Conservation (phyloP, 805 yeast species). For the Sungouiozyma intestinalis region DNA sequence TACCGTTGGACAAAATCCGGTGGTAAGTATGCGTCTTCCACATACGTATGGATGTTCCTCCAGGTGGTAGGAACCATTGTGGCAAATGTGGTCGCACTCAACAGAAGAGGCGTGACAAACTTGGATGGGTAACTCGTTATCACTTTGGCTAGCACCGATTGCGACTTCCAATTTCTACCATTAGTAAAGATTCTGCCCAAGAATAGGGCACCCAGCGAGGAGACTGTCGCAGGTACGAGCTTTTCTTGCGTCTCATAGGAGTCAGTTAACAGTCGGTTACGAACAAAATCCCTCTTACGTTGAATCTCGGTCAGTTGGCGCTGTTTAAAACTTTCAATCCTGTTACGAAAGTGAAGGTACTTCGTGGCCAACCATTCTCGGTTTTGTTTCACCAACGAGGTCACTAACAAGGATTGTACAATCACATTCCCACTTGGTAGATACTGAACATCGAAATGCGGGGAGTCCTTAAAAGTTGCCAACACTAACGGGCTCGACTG, state of each 20-base stretch:
- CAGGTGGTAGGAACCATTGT: slow-evolving; percentile 21
- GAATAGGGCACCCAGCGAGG: slow-evolving; percentile 21
- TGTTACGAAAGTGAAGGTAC: slow-evolving; percentile 7
- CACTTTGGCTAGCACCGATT: slow-evolving; percentile 8
- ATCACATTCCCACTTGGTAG: slow-evolving; percentile 13
- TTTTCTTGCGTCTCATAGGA: slow-evolving; percentile 14
- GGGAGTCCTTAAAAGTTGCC: not conserved
- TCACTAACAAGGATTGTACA: slow-evolving; percentile 7
- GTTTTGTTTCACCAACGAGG: slow-evolving; percentile 6
- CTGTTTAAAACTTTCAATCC: not conserved
- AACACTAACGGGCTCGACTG: slow-evolving; percentile 3
- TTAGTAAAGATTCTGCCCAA: slow-evolving; percentile 21
- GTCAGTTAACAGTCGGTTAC: slow-evolving; percentile 15
- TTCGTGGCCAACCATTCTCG: slow-evolving; percentile 1
- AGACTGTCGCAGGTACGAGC: slow-evolving; percentile 19
- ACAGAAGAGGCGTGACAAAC: slow-evolving; percentile 11
- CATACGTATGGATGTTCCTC: slow-evolving; percentile 8
- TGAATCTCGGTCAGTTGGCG: not conserved
- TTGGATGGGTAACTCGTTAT: slow-evolving; percentile 20
- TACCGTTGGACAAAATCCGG: slow-evolving; percentile 5
- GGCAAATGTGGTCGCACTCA: slow-evolving; percentile 16
- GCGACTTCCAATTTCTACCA: slow-evolving; percentile 17
- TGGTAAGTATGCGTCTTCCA: slow-evolving; percentile 14
- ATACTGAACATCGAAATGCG: slow-evolving; percentile 3
- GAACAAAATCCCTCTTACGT: slow-evolving; percentile 5